phyloP scores from a whole-genome alignment of 441 rosid genomes.

The Mallotus japonicus region DNA sequence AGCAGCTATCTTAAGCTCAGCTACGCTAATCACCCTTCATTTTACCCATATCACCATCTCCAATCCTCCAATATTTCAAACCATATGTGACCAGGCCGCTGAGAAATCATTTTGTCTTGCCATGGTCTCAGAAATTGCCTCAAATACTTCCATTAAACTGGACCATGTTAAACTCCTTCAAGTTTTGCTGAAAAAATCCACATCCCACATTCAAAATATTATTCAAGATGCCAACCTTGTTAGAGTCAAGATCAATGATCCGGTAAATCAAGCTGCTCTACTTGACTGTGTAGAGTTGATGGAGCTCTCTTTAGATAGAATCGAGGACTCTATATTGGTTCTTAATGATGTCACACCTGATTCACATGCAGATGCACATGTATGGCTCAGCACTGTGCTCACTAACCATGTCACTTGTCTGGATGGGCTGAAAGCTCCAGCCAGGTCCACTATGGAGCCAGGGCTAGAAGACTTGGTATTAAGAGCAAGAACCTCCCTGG shows the following conservation, averaged over 20 bases:
- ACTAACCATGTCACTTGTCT: slow-evolving; percentile 68
- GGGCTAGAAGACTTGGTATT: slow-evolving; percentile 40
- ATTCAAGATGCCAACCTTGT: slow-evolving; percentile 23
- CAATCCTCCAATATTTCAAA: slow-evolving; percentile 9
- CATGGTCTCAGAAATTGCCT: slow-evolving; percentile 38
- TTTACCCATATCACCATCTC: slow-evolving; percentile 19
- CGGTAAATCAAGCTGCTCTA: slow-evolving; percentile 39
- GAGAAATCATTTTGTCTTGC: slow-evolving; percentile 45
- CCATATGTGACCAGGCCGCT: slow-evolving; percentile 41
- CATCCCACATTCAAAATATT: slow-evolving; percentile 27
- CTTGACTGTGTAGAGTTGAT: slow-evolving; percentile 55
- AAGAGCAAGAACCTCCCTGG: slow-evolving; percentile 46
- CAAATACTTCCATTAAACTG: slow-evolving; percentile 20
- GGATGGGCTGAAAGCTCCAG: slow-evolving; percentile 43
- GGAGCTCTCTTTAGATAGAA: slow-evolving; percentile 54
- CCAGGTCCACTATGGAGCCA: slow-evolving; percentile 33
- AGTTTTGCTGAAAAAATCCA: slow-evolving; percentile 35
- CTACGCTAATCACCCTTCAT: slow-evolving; percentile 27
- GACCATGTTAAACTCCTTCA: slow-evolving; percentile 38
- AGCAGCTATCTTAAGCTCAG: slow-evolving; percentile 37
- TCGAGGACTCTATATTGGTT: slow-evolving; percentile 38
- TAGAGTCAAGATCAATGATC: slow-evolving; percentile 35
- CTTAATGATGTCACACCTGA: slow-evolving; percentile 29
- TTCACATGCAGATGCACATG: slow-evolving; percentile 48
- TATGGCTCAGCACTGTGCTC: slow-evolving; percentile 69